Evolutionary conservation across 345 rosid species (phyloP), one percentile per base, ranked within the genome.

Genomic region (Salix udensis): DNA sequence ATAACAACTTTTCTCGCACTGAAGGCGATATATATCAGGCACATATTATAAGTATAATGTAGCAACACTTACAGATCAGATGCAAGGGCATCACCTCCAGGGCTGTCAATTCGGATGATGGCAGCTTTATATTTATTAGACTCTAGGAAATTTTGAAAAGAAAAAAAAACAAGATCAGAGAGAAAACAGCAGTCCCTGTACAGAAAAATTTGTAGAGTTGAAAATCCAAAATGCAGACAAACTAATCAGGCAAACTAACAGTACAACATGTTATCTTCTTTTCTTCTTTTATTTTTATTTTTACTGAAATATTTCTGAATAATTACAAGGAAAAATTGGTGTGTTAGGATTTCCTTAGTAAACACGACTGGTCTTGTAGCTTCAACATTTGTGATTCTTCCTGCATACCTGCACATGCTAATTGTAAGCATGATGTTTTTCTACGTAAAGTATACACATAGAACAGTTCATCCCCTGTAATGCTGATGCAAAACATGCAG

Each of bases 31-130:
- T 4, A 44, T 13, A 44, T 44, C 50, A 44, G 50, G 16, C 16
- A 44, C 50, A 44, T 44, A 44, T 12, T 44, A 39, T 52, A 70
- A 14, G 24, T 26, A 68, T 34, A 77, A 44, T 24, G 55, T 34
- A 84, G 60, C 68, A 81, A 72, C 70, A 91, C 98, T 95, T 90
- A 95, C 98, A 92, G 85, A 86, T 95, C 98, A 82, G 98, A 95
- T 81, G 98, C 98, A 70, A 92, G 88, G 78, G 97, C 98, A 89
- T 93, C 98, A 52, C 97, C 97, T 81, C 98, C 98, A 68, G 97
- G 98, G 82, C 98, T 93, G 81, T 95, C 94, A 75, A 95, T 95
- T 71, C 96, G 91, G 73, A 95, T 85, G 78, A 95, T 85, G 78
- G 90, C 97, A 81, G 97, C 97, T 80, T 95, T 95, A 81, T 80